Evolutionary conservation across 202 grass and related monocot species (phyloP).

Genomic region (Elaeis oleifera): DNA sequence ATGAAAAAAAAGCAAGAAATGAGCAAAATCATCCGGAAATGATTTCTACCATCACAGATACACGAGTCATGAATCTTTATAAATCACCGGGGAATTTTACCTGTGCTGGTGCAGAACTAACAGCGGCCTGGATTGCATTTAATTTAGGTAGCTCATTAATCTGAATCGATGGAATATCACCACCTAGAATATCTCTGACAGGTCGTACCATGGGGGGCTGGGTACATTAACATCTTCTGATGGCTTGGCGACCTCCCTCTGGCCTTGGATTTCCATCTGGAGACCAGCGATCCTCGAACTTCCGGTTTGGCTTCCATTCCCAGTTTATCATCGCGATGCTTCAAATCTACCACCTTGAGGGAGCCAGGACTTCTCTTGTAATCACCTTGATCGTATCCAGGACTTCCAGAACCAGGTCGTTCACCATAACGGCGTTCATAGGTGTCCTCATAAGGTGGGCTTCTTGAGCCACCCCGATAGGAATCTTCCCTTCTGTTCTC

Average conservation of each 20-base stretch:
- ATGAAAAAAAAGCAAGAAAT: no score
- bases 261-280: constrained; percentile 11
- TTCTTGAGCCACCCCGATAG: constrained; percentile 17
- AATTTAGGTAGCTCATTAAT: constrained; percentile 24
- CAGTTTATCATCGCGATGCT: constrained; percentile 21
- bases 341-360: background rate
- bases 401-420: constrained; percentile 2
- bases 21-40: no score
- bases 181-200: constrained; percentile 27
- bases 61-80: background rate
- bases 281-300: background rate
- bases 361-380: constrained; percentile 8
- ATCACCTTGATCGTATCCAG: constrained; percentile 12
- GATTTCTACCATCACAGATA: no score
- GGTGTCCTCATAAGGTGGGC: constrained; percentile 17
- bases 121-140: constrained; percentile 19
- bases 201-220: constrained; percentile 4
- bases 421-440: constrained; percentile 7
- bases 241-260: constrained; percentile 23
- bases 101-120: constrained; percentile 23
- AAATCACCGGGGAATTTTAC: background rate
- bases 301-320: constrained; percentile 11
- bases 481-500: constrained; percentile 26
- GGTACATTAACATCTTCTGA: constrained; percentile 20
- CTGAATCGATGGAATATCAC: constrained; percentile 28